Base-by-base conservation (phyloP, 345 rosid species). In the Aurinia saxatilis region DNA sequence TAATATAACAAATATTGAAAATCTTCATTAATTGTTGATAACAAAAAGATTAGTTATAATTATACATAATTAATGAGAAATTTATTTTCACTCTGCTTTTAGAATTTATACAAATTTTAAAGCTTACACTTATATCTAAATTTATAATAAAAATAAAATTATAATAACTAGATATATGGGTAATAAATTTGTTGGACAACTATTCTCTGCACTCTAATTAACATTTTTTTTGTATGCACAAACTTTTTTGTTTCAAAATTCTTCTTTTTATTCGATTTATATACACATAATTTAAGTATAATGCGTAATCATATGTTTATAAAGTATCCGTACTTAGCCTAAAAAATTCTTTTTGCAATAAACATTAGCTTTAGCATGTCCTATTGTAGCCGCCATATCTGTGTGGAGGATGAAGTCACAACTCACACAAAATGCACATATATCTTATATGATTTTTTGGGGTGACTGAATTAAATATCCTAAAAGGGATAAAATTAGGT, bases 351-450 rank as follows among this genome's bases (percentile, higher is more conserved):
- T 46, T 53, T 44, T 17, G 53, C 30, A 45, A 68, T 41, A n/a
- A 6, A 23, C 41, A 39, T 48, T 30, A 50, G 55, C 40, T 50
- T 57, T 18, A 56, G 18, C 13, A 42, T 71, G 60, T 65, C 75
- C 41, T 15, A 71, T 57, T 57, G 21, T 44, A 64, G 75, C 75
- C 75, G 75, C 75, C 70, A 50, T 50, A 64, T 63, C n/a, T 42
- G 60, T 35, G 60, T 71, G 75, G 75, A 57, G 41, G 42, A 42
- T 71, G 75, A 71, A 61, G 71, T 46, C 50, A 46, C 42, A 38
- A n/a, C 10, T 64, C 75, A 64, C 75, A 71, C 58, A 29, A 69
- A 29, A 36, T 47, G 53, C 70, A 57, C 38, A 38, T 54, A 53
- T 54, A 38, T 45, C 5, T 60, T 44, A 14, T 44, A 16, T 44